Evolutionary conservation across 139 green algal species (phyloP), one percentile per base, ranked within the genome.

Genomic region (Penium margaritaceum): DNA sequence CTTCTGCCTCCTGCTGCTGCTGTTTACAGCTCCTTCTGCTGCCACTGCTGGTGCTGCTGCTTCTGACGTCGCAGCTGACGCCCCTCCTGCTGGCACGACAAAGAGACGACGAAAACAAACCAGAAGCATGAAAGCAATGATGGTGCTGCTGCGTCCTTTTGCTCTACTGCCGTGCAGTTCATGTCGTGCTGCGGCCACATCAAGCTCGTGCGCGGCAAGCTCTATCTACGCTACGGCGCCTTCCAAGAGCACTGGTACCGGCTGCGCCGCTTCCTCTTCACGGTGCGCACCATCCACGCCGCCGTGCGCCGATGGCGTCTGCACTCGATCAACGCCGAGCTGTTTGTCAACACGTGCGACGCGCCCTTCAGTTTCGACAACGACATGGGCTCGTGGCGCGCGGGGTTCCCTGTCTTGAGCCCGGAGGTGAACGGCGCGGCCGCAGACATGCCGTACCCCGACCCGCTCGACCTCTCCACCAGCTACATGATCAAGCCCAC

Each of bases 291-390:
- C 51, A 76, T 76, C 51, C 68, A 76, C 51, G 68, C 70, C 6
- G 68, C 68, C 29, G 41, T 76, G 14, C 34, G 62, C 14, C 53
- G n/a, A 9, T 76, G 54, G 17, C 12, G 29, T 15, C 53, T 76
- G 21, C 7, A 70, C 3, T 29, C 63, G 27, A 24, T 76, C 21
- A 70, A 24, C 15, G 68, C 62, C 19, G 68, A 76, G 51, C 54
- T 76, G 30, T 76, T 76, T 34, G 29, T 76, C 29, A 76, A 76
- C 53, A 76, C 68, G 2, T 76, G 68, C 21, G 68, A 76, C 46
- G 27, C 46, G n/a, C 53, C 68, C 15, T 27, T 70, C 34, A 67
- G 51, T 30, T 70, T 70, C 17, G 63, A 35, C 5, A 70, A 51
- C 2, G 36, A 51, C 9, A 51, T 44, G 30, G 63, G 27, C 36